Evolutionary conservation across 2,329 filamentous ascomycete genomes (phyloP).

Genomic region (Penicillium sp.): DNA sequence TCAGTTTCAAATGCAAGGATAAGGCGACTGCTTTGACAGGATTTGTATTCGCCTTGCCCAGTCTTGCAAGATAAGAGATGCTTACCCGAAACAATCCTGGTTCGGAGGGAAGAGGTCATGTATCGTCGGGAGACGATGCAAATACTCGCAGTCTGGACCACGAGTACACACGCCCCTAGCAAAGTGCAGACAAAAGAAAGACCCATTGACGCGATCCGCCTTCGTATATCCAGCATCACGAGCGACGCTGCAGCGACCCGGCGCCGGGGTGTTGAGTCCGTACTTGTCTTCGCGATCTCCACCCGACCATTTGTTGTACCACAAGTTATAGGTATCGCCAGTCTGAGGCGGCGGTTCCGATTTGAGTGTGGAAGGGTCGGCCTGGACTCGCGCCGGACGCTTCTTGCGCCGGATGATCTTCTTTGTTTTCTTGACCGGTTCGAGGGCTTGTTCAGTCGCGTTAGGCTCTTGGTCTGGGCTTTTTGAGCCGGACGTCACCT

Average conservation of each 20-base stretch:
- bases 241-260: slow-evolving; percentile 79
- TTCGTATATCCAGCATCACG: slow-evolving; percentile 73
- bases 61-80: not conserved
- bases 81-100: slow-evolving; percentile 83
- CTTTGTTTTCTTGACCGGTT: slow-evolving; percentile 61
- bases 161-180: slow-evolving; percentile 50
- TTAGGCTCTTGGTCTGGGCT: not conserved
- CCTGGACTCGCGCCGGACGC: slow-evolving; percentile 80
- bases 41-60: too few species aligned
- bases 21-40: too few species aligned
- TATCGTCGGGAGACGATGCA: slow-evolving; percentile 79
- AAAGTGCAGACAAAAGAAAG: slow-evolving; percentile 71
- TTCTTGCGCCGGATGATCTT: slow-evolving; percentile 90
- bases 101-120: slow-evolving; percentile 91
- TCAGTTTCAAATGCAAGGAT: too few species aligned
- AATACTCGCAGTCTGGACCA: slow-evolving; percentile 87
- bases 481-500: slow-evolving; percentile 27
- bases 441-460: slow-evolving; percentile 16
- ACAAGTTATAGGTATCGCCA: slow-evolving; percentile 94
- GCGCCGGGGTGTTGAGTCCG: slow-evolving; percentile 72
- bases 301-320: slow-evolving; percentile 98
- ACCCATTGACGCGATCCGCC: slow-evolving; percentile 69
- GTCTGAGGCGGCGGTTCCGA: slow-evolving; percentile 85
- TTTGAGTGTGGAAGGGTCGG: slow-evolving; percentile 76
- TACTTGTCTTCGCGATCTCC: slow-evolving; percentile 92